Evolutionary conservation across 495 filamentous ascomycete species (phyloP), one percentile per base, ranked within the genome.

Genomic region (Rostrohypoxylon terebratum): DNA sequence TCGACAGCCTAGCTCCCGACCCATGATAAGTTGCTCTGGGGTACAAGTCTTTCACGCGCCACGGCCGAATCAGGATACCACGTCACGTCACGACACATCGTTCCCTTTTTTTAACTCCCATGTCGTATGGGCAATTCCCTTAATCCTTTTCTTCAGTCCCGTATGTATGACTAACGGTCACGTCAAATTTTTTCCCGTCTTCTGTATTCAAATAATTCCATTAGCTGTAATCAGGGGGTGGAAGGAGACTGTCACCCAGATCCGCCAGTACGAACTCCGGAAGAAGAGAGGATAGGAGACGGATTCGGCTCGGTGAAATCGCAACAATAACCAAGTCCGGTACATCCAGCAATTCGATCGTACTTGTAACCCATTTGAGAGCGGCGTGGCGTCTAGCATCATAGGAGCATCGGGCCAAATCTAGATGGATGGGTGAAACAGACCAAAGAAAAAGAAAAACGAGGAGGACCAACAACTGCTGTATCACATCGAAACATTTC

Each of bases 41-140:
- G 23, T 62, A 48, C 38, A 55, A 28, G 28, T 66, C 36, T 61
- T 55, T 73, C 59, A 65, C 51, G 65, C 70, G 70, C 60, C 45
- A 68, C 59, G 59, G 70, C 65, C 60, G 44, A 64, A 59, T 65
- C 20, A 64, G 57, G 59, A 68, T 65, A 54, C 60, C 70, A 73
- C 65, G 65, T 59, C 70, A 53, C 25, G 31, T 73, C 54, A 73
- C 40, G 64, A 73, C 65, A 57, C 40, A 55, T 54, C 18, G 36
- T 73, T 55, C 60, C 60, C 28, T 73, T 57, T 65, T 60, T 21
- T 16, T 73, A 51, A 50, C 33, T 28, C 61, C 40, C 11, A 25
- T 2, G 69, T 60, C 45, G 69, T 54, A 59, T 59, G 25, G 51
- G 42, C 21, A 31, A 53, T 63, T 72, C 53, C 44, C n/a, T 58